phyloP scores from a whole-genome alignment of 805 yeast genomes.

The Ogataea nonfermentans region DNA sequence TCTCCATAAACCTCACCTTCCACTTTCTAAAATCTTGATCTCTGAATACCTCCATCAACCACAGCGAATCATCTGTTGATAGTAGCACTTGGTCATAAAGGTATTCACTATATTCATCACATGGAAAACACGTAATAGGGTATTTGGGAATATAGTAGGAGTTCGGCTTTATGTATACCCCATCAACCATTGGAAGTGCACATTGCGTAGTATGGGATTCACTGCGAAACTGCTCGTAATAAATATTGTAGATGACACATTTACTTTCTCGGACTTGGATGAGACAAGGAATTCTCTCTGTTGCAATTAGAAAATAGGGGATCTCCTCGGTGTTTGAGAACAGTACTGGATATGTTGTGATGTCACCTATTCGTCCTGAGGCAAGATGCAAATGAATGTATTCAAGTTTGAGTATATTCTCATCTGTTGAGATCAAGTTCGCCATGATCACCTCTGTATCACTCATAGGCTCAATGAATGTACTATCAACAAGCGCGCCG shows the following conservation, averaged over 20 bases:
- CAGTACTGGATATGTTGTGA: conserved; percentile 22
- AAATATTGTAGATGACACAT: conserved; percentile 25
- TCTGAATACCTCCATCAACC: conserved; percentile 28
- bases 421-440: conserved; percentile 22
- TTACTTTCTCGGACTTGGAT: conserved; percentile 28
- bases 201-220: conserved; percentile 25
- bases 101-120: conserved; percentile 18
- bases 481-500: conserved; percentile 25
- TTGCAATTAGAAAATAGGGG: conserved; percentile 29
- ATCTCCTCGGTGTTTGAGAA: conserved; percentile 28
- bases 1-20: conserved; percentile 16
- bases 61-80: conserved; percentile 23
- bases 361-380: conserved; percentile 12
- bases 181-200: conserved; percentile 9
- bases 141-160: conserved; percentile 28
- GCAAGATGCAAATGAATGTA: conserved; percentile 24
- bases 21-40: conserved; percentile 16
- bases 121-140: conserved; percentile 17
- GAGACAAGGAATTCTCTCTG: conserved; percentile 25
- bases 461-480: conserved; percentile 22
- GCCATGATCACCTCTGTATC: conserved; percentile 22
- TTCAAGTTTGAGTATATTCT: conserved; percentile 24
- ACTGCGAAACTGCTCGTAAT: conserved; percentile 28
- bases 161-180: conserved; percentile 11
- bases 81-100: conserved; percentile 31